Base-by-base conservation (phyloP, 768 basidiomycete species). In the Tephrocybe sp. region DNA sequence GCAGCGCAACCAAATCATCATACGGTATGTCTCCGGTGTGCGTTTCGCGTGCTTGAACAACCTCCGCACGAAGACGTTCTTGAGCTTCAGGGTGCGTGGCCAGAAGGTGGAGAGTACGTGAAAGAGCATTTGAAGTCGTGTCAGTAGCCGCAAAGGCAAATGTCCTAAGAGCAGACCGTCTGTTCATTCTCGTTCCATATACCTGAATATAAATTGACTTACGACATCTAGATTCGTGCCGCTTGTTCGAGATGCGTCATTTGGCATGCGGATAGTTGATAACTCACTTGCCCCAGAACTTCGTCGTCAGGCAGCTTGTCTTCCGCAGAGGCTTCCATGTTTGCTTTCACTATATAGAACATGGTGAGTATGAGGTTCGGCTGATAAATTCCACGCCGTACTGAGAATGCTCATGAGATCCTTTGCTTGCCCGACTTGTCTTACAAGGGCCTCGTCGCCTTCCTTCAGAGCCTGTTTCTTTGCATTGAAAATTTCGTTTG, bases 51-150 rank as follows among this genome's bases (percentile, higher is more conserved):
- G 64, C 62, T 22, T 56, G 54, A 4, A 66, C 16, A n/a, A 79
- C 64, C 52, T 79, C 77, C 35, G 64, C 55, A 12, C 73, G 70
- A 26, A 77, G 56, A 4, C 60, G 64, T 21, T 60, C 58, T n/a
- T 60, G 59, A 9, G 43, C 41, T 7, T 53, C 40, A 2, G 34
- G 56, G 11, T 60, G 49, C 19, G 51, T 38, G 1, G 69, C 52
- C 9, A 72, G 56, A 2, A 61, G 47, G 31, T 60, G 49, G 19
- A 73, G 46, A 8, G 60, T 64, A 5, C 65, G 61, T 4, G 62
- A 58, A 13, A 71, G 56, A 1, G 63, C 63, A 9, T 55, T 63
- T 15, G 68, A 66, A 0, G 69, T 70, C 1, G 69, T 72, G 47
- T 72, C 69, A 44, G 61, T 64, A 3, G 59, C 69, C 0, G 69